These are phyloP conservation scores for Fusarium metavorans DNA, from an alignment of 2,329 filamentous ascomycete genomes.

Conservation along the genomic window DNA sequence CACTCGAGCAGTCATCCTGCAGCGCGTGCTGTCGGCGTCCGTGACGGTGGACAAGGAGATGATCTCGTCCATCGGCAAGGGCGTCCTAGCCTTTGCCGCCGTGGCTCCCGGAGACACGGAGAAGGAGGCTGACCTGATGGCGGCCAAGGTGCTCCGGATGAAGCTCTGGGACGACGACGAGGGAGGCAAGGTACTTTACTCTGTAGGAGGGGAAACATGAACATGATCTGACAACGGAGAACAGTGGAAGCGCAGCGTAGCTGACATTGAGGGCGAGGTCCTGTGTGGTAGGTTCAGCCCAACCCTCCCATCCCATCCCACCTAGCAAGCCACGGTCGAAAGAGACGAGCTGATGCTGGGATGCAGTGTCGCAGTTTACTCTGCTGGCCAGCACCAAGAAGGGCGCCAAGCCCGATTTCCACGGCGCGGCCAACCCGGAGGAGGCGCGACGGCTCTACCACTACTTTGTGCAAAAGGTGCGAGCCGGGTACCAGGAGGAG, in stretches of 20 bases:
- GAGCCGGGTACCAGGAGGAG: constrained; percentile 76
- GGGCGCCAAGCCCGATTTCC: constrained; percentile 94
- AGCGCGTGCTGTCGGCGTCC: constrained; percentile 93
- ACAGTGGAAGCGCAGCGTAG: constrained; percentile 91
- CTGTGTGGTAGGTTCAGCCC: constrained; percentile 78
- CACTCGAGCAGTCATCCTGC: constrained; percentile 78
- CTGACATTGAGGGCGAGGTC: constrained; percentile 90
- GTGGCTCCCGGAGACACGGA: constrained; percentile 90
- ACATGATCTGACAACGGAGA: constrained; percentile 18
- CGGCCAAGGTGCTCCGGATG: constrained; percentile 87
- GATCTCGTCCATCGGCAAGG: constrained; percentile 90
- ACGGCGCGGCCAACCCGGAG: constrained; percentile 82
- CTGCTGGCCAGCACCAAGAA: constrained; percentile 94
- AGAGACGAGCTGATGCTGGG: constrained; percentile 7
- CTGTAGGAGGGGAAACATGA: constrained; percentile 37
- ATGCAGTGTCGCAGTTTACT: constrained; percentile 95
- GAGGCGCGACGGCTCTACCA: constrained; percentile 87
- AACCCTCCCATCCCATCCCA: not conserved
- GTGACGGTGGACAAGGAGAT: constrained; percentile 93
- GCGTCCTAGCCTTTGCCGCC: constrained; percentile 90
- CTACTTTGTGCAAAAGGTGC: constrained; percentile 82
- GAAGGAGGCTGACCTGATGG: constrained; percentile 87
- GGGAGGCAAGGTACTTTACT: constrained; percentile 68
- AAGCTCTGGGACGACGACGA: constrained; percentile 90
- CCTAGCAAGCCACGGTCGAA: not conserved